Evolutionary conservation across 2,329 filamentous ascomycete species (phyloP).

Genomic region (Clarireedia monteithiana): DNA sequence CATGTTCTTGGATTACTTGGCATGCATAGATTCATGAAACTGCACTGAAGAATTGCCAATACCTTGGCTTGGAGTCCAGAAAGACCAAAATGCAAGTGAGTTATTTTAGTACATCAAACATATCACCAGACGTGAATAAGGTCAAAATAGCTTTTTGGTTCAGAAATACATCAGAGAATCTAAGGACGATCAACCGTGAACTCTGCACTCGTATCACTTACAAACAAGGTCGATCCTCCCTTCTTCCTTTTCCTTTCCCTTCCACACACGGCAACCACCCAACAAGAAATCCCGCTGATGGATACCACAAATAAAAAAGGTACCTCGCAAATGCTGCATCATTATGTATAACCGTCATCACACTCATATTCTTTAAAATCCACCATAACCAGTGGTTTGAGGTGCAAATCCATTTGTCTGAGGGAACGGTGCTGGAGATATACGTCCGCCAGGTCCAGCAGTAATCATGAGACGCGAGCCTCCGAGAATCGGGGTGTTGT

Average conservation of each 20-base stretch:
- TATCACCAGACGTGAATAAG: neutral
- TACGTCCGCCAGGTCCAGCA: slow-evolving; percentile 59
- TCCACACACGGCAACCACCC: slow-evolving; percentile 13
- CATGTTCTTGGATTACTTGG: neutral
- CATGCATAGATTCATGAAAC: slow-evolving; percentile 3
- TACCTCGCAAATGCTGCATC: slow-evolving; percentile 24
- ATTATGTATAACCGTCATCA: slow-evolving; percentile 25
- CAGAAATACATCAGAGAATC: slow-evolving; percentile 20
- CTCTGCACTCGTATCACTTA: slow-evolving; percentile 25
- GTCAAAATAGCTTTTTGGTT: slow-evolving; percentile 7
- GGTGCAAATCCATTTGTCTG: slow-evolving; percentile 85
- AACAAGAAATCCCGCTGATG: slow-evolving; percentile 17
- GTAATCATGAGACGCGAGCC: slow-evolving; percentile 90
- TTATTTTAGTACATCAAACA: neutral
- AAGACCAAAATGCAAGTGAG: neutral
- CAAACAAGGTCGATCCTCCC: slow-evolving; percentile 14
- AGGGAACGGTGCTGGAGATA: slow-evolving; percentile 56
- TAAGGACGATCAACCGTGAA: slow-evolving; percentile 20
- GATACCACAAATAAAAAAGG: slow-evolving; percentile 19
- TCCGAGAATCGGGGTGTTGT: slow-evolving; percentile 88
- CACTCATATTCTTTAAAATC: slow-evolving; percentile 35
- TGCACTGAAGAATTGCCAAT: neutral
- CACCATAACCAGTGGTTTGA: slow-evolving; percentile 72
- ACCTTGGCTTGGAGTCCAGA: neutral
- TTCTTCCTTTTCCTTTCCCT: neutral